Base-by-base conservation (phyloP, 2,329 filamentous ascomycete species). In the Talaromyces sp. region DNA sequence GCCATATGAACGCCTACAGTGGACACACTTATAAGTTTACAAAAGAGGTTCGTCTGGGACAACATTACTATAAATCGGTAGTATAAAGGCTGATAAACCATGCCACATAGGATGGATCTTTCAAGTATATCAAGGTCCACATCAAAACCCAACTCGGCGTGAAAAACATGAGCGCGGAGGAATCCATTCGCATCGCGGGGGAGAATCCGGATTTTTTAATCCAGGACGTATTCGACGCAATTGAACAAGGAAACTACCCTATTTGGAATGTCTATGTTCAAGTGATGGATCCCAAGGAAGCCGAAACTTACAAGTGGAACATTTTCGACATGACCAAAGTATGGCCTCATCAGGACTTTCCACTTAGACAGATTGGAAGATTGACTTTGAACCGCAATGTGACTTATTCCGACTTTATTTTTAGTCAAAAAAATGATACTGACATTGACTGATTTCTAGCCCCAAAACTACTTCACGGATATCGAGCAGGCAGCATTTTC, bases 401-500 rank as follows among this genome's bases (percentile, higher is more conserved):
- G 62, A 61, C 66, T 59, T 41, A 55, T 27, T 27, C 21, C 12
- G 17, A 27, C 43, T n/a, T 53, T 14, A 4, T 35, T 12, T 8
- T 17, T 35, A 48, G 48, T 24, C 11, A 27, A 35, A 27, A 57
- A 21, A 35, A 7, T 35, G 32, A 35, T 17, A 14, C 62, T 51
- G 55, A 64, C 48, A 65, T 6, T 56, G 48, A 27, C 12, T 53
- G 3, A 35, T 60, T n/a, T 4, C 6, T 32, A 72, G 70, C 68
- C 80, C 1, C 70, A 77, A 53, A 88, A 89, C 70, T 88, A 87
- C 73, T 87, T 88, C 65, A 76, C 80, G 46, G 86, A 89, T 66
- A 83, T 88, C 53, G 87, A 90, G 70, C 86, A 89, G 72, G 82
- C 84, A 0, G 83, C 85, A 0, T 90, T 89, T 67, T 85, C 83